Evolutionary conservation across 2,329 filamentous ascomycete species (phyloP).

Genomic region (Beauveria medogensis): DNA sequence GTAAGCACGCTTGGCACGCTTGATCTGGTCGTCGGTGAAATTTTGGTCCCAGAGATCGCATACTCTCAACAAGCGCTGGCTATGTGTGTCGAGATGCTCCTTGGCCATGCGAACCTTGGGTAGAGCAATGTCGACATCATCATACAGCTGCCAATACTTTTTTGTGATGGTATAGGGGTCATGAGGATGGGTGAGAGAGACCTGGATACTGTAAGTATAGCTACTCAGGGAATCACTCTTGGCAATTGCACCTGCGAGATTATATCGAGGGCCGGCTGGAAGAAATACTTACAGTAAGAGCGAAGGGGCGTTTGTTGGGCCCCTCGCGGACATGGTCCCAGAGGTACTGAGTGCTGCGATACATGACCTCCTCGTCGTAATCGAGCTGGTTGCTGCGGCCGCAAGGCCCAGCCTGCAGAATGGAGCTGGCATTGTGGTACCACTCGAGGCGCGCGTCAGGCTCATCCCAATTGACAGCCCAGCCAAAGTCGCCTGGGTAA

Average conservation of each 20-base stretch:
- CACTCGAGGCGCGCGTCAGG: conserved; percentile 80
- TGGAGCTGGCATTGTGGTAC: conserved; percentile 94
- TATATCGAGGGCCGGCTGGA: no score
- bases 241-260: background rate
- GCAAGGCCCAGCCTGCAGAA: conserved; percentile 80
- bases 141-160: conserved; percentile 89
- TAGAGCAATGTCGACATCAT: conserved; percentile 77
- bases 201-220: conserved; percentile 26
- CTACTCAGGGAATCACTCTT: background rate
- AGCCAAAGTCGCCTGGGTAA: conserved; percentile 89
- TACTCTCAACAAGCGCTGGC: conserved; percentile 76
- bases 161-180: conserved; percentile 92
- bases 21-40: conserved; percentile 79
- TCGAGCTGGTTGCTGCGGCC: conserved; percentile 91
- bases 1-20: conserved; percentile 77
- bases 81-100: conserved; percentile 79
- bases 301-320: conserved; percentile 67
- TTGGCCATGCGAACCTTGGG: conserved; percentile 71
- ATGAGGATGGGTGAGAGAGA: conserved; percentile 89
- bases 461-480: conserved; percentile 93
- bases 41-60: conserved; percentile 80
- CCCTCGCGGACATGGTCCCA: conserved; percentile 85
- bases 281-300: conserved; percentile 54
- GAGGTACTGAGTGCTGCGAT: conserved; percentile 78
- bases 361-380: conserved; percentile 95